Evolutionary conservation across 805 yeast species (phyloP).

Genomic region (Saccharomycopsis sp.): DNA sequence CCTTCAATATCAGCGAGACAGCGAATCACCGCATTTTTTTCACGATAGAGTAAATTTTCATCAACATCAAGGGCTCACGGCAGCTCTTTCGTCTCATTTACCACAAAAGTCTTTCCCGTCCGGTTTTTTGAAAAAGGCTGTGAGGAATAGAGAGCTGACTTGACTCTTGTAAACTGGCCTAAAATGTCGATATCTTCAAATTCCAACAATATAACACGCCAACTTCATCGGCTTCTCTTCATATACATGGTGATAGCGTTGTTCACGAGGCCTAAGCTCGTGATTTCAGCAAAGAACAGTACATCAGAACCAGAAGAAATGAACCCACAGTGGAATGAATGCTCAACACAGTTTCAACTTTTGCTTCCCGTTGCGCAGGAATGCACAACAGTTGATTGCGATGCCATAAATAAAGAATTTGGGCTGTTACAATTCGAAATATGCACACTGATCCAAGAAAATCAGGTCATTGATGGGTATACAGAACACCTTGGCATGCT

Average conservation of each 20-base stretch:
- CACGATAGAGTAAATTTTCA: background rate
- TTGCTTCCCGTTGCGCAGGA: background rate
- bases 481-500: background rate
- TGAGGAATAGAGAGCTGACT: too few species aligned
- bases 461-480: background rate
- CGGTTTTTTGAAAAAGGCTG: too few species aligned
- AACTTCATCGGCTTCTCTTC: background rate
- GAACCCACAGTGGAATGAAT: background rate
- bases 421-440: background rate
- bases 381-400: background rate
- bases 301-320: background rate
- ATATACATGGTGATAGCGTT: background rate
- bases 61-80: background rate
- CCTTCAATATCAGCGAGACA: background rate
- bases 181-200: background rate
- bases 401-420: background rate
- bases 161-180: too few species aligned
- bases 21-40: background rate
- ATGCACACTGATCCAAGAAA: background rate
- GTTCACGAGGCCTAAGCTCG: background rate
- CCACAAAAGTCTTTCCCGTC: too few species aligned
- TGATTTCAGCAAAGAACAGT: background rate
- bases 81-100: too few species aligned
- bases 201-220: background rate
- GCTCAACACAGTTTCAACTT: background rate